Percentiles rank a stretch among this genome's conserved stretches.
Conservation (phyloP, 2,329 filamentous ascomycete species). For the Xylaria polymorpha region DNA sequence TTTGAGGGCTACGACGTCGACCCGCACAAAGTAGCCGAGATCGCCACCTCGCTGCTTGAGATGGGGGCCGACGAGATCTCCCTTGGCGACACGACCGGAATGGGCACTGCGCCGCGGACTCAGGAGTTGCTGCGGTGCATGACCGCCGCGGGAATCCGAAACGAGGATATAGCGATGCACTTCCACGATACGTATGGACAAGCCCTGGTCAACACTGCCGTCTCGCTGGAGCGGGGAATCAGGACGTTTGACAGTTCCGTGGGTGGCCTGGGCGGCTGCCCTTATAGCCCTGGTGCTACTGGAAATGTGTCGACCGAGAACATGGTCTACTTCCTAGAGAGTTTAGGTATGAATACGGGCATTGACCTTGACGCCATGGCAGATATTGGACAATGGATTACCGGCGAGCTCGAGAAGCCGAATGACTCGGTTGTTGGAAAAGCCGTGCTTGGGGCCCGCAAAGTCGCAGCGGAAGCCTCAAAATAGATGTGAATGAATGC, state of each 20-base stretch:
- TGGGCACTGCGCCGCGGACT: slow-evolving; percentile 71
- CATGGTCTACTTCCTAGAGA: slow-evolving; percentile 62
- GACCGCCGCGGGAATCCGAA: slow-evolving; percentile 63
- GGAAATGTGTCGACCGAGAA: slow-evolving; percentile 67
- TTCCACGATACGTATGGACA: slow-evolving; percentile 80
- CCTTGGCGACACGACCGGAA: slow-evolving; percentile 89
- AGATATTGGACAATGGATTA: slow-evolving; percentile 70
- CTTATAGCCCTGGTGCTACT: slow-evolving; percentile 74
- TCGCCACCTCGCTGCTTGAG: slow-evolving; percentile 77
- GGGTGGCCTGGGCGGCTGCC: slow-evolving; percentile 74
- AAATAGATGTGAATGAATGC: background rate
- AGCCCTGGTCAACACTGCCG: slow-evolving; percentile 73
- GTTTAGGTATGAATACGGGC: slow-evolving; percentile 68
- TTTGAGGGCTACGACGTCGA: slow-evolving; percentile 75
- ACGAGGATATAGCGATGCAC: slow-evolving; percentile 71
- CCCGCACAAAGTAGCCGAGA: slow-evolving; percentile 71
- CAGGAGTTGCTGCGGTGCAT: slow-evolving; percentile 61
- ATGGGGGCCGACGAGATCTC: slow-evolving; percentile 93
- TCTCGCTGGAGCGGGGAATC: slow-evolving; percentile 71
- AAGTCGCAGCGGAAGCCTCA: slow-evolving; percentile 27
- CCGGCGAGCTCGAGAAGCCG: slow-evolving; percentile 58
- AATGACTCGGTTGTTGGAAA: slow-evolving; percentile 55
- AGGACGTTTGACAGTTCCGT: slow-evolving; percentile 75
- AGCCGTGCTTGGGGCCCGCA: slow-evolving; percentile 49
- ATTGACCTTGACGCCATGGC: slow-evolving; percentile 66